phyloP scores from a whole-genome alignment of 176 grass and related monocot genomes.

The Bonia amplexicaulis region DNA sequence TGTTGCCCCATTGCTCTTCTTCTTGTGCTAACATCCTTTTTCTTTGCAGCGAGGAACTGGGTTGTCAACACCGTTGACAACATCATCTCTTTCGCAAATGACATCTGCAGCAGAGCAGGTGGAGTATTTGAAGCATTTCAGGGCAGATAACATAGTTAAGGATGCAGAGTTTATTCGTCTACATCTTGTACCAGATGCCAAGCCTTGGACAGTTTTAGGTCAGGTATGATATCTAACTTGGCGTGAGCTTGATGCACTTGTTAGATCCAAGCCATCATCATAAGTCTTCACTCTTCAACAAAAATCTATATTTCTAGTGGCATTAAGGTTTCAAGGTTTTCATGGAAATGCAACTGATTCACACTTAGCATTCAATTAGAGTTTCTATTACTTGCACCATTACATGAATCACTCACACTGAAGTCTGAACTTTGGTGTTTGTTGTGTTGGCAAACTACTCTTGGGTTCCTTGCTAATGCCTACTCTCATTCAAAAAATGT shows the following conservation, averaged over 20 bases:
- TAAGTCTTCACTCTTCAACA: neutral
- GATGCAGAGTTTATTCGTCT: conserved; percentile 86
- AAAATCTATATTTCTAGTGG: neutral
- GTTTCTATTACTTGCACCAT: neutral
- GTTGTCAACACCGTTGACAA: conserved; percentile 75
- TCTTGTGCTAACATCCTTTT: neutral
- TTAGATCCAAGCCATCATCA: neutral
- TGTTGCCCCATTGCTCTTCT: neutral
- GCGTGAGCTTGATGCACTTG: neutral
- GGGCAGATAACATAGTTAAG: conserved; percentile 91
- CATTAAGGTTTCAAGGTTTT: neutral
- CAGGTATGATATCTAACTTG: conserved; percentile 54
- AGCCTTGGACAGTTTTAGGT: conserved; percentile 88
- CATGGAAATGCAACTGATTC: neutral
- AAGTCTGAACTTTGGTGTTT: neutral
- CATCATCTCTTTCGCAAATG: conserved; percentile 88
- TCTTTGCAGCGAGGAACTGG: conserved; percentile 75
- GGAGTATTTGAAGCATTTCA: conserved; percentile 85
- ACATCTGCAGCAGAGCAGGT: conserved; percentile 46
- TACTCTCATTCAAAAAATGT: neutral
- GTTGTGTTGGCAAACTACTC: neutral
- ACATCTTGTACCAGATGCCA: conserved; percentile 57
- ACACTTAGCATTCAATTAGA: neutral
- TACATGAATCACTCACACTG: neutral
- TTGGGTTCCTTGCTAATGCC: neutral